Conservation (phyloP, 768 basidiomycete species). For the Pholiota conissans region DNA sequence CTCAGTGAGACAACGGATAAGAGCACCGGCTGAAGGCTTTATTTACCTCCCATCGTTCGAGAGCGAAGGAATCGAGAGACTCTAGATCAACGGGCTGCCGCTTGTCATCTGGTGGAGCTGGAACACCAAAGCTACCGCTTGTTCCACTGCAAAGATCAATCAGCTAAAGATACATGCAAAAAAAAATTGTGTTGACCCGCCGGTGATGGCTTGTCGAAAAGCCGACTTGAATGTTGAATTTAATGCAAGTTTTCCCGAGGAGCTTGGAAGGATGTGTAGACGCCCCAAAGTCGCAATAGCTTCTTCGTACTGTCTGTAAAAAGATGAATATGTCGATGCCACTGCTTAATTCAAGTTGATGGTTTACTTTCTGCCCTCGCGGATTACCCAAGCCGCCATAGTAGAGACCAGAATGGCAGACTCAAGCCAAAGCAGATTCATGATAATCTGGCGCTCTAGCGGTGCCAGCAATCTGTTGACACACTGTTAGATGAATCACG, state of each 20-base stretch:
- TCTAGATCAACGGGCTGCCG: constrained; percentile 53
- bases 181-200: constrained; percentile 57
- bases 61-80: constrained; percentile 75
- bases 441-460: constrained; percentile 80
- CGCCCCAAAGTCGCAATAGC: constrained; percentile 62
- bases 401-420: constrained; percentile 63
- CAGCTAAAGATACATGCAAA: constrained; percentile 3
- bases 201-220: constrained; percentile 82
- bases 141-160: constrained; percentile 50
- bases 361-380: constrained; percentile 68
- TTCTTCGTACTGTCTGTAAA: constrained; percentile 66
- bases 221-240: constrained; percentile 77
- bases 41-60: constrained; percentile 88
- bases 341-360: constrained; percentile 14
- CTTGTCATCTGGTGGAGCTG: constrained; percentile 66
- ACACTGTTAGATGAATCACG: constrained; percentile 20
- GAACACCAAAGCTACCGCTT: constrained; percentile 83
- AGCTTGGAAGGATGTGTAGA: constrained; percentile 69
- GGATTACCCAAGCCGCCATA: constrained; percentile 76
- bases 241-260: constrained; percentile 61
- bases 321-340: constrained; percentile 12
- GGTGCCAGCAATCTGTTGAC: constrained; percentile 66
- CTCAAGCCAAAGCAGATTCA: constrained; percentile 90
- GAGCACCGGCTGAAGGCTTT: not conserved
- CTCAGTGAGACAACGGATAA: not conserved